Evolutionary conservation across 495 filamentous ascomycete genomes (phyloP).

Genomic region (Bryoglossum gracile): DNA sequence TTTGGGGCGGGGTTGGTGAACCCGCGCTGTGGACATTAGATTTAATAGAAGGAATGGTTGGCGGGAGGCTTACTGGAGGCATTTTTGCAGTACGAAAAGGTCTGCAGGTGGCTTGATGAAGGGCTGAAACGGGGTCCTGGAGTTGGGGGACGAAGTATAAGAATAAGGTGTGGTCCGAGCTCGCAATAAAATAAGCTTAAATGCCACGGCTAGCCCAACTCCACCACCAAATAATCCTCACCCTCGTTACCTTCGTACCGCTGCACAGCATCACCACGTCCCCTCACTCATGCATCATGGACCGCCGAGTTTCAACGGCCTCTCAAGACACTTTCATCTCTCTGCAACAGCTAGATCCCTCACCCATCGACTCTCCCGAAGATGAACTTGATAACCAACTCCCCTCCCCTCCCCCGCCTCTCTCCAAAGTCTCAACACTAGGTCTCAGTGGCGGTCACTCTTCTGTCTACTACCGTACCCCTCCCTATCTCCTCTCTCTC

Average conservation of each 20-base stretch:
- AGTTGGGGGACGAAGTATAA: too few species aligned
- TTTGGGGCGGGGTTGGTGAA: constrained; percentile 47
- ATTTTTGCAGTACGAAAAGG: constrained; percentile 30
- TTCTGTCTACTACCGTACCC: constrained; percentile 56
- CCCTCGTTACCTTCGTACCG: too few species aligned
- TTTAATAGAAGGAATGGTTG: neutral
- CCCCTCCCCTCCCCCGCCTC: constrained; percentile 30
- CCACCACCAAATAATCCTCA: too few species aligned
- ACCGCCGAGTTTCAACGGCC: constrained; percentile 23
- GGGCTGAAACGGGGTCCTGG: too few species aligned
- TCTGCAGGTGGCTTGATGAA: too few species aligned
- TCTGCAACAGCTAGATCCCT: constrained; percentile 72
- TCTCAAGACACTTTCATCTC: constrained; percentile 52
- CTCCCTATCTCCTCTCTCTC: constrained; percentile 1
- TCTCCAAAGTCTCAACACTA: constrained; percentile 24
- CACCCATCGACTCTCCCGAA: constrained; percentile 61
- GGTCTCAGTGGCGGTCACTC: constrained; percentile 53
- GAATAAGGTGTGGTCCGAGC: constrained; percentile 17
- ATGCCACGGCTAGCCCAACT: neutral
- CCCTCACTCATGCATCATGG: neutral
- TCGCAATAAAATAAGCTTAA: neutral
- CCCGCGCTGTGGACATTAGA: constrained; percentile 8
- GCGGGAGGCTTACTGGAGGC: constrained; percentile 35
- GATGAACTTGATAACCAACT: constrained; percentile 52
- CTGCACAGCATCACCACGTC: neutral